Conservation (phyloP, 2,329 filamentous ascomycete genomes). For the Botrytis fabae region DNA sequence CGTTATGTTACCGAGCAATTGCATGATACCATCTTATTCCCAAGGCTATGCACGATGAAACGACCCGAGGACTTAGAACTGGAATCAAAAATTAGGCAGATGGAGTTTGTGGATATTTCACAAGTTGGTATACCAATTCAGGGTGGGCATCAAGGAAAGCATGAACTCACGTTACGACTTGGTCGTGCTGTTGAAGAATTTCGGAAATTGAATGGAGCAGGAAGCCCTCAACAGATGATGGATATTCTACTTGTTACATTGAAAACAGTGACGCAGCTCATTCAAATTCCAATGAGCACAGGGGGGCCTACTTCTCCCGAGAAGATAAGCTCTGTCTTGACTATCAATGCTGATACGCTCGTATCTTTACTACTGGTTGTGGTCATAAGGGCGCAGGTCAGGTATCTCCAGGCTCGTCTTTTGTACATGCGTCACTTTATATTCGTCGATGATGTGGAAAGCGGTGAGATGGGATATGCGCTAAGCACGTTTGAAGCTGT, state of each 20-base stretch:
- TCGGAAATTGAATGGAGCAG: slow-evolving; percentile 76
- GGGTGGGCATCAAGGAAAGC: slow-evolving; percentile 74
- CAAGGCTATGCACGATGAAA: slow-evolving; percentile 74
- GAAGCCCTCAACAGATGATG: slow-evolving; percentile 44
- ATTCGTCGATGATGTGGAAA: slow-evolving; percentile 96
- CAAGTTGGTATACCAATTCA: slow-evolving; percentile 89
- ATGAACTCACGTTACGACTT: slow-evolving; percentile 75
- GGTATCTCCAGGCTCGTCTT: slow-evolving; percentile 82
- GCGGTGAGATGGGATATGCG: slow-evolving; percentile 92
- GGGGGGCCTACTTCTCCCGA: slow-evolving; percentile 40
- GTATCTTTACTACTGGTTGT: slow-evolving; percentile 90
- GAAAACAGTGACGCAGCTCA: slow-evolving; percentile 75
- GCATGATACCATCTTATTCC: slow-evolving; percentile 81
- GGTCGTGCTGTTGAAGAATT: slow-evolving; percentile 83
- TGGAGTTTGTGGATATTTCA: slow-evolving; percentile 90
- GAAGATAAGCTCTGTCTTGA: slow-evolving; percentile 52
- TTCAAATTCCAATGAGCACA: slow-evolving; percentile 49
- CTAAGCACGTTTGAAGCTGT: slow-evolving; percentile 96
- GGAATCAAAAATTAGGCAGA: slow-evolving; percentile 86
- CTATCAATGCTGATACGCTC: slow-evolving; percentile 79
- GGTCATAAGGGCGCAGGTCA: slow-evolving; percentile 85
- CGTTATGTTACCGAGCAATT: slow-evolving; percentile 92
- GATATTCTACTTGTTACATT: slow-evolving; percentile 50
- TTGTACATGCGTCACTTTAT: slow-evolving; percentile 98
- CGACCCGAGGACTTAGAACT: slow-evolving; percentile 82